Conservation (phyloP, 495 filamentous ascomycete genomes). For the Coniosporium apollinis region DNA sequence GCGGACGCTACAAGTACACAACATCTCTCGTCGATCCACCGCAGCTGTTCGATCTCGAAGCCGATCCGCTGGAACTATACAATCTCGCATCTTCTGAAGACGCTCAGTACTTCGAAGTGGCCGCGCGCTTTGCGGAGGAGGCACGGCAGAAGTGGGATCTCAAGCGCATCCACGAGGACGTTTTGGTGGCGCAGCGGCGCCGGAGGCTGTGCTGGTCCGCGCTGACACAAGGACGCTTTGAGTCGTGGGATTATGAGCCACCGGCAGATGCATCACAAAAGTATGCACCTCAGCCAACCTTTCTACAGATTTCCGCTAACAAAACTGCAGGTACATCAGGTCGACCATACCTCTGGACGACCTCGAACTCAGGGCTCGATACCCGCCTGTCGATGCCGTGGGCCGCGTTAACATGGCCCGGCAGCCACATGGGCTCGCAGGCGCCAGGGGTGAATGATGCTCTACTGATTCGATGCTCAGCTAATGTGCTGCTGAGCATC, state of each 20-base stretch:
- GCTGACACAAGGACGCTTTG: constrained; percentile 48
- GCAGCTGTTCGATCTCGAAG: constrained; percentile 57
- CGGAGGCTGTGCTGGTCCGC: constrained; percentile 59
- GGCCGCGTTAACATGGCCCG: constrained; percentile 20
- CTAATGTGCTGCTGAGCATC: no score
- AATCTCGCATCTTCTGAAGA: constrained; percentile 45
- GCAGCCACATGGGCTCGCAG: not conserved
- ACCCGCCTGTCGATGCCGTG: constrained; percentile 43
- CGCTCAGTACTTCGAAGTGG: constrained; percentile 28
- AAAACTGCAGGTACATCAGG: constrained; percentile 40
- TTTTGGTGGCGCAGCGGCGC: constrained; percentile 52
- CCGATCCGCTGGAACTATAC: constrained; percentile 54
- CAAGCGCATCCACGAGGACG: constrained; percentile 47
- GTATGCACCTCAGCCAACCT: constrained; percentile 32
- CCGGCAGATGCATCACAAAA: constrained; percentile 53
- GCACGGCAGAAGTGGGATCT: constrained; percentile 57
- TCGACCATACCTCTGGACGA: constrained; percentile 52
- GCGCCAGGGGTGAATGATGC: not conserved
- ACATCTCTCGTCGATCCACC: constrained; percentile 64
- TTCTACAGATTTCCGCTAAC: not conserved
- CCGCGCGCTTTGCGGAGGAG: constrained; percentile 48
- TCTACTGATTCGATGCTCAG: no score
- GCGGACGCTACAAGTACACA: constrained; percentile 68
- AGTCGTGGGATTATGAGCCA: constrained; percentile 66
- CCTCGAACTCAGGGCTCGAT: constrained; percentile 47